phyloP scores from a whole-genome alignment of 192 early-diverging fungal genomes.

The Linnemannia exigua region DNA sequence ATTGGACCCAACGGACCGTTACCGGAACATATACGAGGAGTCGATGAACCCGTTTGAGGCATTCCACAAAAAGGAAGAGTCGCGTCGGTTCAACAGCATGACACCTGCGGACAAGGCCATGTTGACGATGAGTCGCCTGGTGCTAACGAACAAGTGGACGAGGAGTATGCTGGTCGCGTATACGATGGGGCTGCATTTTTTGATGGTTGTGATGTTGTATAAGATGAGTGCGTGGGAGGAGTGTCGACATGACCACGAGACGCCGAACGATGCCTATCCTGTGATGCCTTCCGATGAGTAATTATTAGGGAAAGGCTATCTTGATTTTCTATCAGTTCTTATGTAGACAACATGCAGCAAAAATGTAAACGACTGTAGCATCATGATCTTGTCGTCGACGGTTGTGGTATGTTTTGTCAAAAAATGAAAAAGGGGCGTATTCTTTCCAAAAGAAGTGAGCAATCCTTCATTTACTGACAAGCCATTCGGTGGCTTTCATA shows the following conservation, averaged over 20 bases:
- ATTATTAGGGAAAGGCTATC: not conserved
- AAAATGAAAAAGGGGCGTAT: not conserved
- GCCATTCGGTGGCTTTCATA: not conserved
- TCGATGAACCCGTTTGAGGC: constrained; percentile 90
- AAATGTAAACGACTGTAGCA: not conserved
- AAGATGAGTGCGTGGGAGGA: constrained; percentile 75
- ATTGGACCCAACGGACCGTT: constrained; percentile 72
- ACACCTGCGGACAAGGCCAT: constrained; percentile 83
- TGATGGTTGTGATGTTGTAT: constrained; percentile 84
- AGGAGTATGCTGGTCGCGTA: constrained; percentile 78
- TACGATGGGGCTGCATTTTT: constrained; percentile 78
- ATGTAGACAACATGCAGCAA: not conserved
- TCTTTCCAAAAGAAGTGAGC: not conserved
- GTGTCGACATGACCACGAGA: constrained; percentile 73
- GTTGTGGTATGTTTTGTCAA: not conserved
- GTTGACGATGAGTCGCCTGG: constrained; percentile 70
- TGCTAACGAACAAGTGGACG: constrained; percentile 78
- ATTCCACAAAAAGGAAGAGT: constrained; percentile 84
- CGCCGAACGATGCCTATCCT: constrained; percentile 58
- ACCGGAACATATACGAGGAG: constrained; percentile 87
- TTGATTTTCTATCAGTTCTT: not conserved
- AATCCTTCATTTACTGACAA: not conserved
- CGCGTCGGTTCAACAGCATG: constrained; percentile 77
- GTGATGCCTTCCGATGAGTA: constrained; percentile 44
- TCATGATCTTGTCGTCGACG: not conserved